Conservation (phyloP, 2,329 filamentous ascomycete genomes). For the Rhinocladiella similis region DNA sequence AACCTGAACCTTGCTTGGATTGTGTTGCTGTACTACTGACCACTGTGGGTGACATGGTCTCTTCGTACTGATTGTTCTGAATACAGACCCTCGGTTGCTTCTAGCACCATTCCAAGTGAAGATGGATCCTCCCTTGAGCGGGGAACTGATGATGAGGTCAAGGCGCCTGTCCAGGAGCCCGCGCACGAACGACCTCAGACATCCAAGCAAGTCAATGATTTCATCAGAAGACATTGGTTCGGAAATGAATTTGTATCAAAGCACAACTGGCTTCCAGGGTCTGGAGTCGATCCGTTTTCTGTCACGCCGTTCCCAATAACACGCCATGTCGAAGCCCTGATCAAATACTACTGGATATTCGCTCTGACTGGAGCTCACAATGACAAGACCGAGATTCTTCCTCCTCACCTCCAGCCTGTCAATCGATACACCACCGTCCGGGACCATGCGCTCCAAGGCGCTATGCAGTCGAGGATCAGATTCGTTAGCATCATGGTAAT, state of each 20-base stretch:
- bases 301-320: slow-evolving; percentile 13
- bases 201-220: slow-evolving; percentile 1
- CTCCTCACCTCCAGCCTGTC: slow-evolving; percentile 13
- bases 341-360: slow-evolving; percentile 11
- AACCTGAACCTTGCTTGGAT: neutral
- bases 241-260: neutral
- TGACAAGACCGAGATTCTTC: slow-evolving; percentile 18
- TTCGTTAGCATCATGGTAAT: slow-evolving; percentile 5
- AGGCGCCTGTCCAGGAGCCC: too few species aligned
- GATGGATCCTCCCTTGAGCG: too few species aligned
- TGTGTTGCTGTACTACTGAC: neutral
- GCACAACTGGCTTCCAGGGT: slow-evolving; percentile 11
- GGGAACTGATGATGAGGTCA: too few species aligned
- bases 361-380: slow-evolving; percentile 7
- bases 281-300: slow-evolving; percentile 17
- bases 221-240: neutral
- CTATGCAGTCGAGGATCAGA: slow-evolving; percentile 11
- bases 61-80: too few species aligned
- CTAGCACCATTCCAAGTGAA: too few species aligned
- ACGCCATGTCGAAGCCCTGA: slow-evolving; percentile 4
- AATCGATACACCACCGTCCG: slow-evolving; percentile 8
- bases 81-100: too few species aligned
- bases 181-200: neutral
- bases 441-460: neutral
- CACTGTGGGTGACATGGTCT: too few species aligned